These are phyloP conservation scores for Colletotrichum tanaceti DNA, from an alignment of 2,329 filamentous ascomycete species.

Conservation along the genomic window DNA sequence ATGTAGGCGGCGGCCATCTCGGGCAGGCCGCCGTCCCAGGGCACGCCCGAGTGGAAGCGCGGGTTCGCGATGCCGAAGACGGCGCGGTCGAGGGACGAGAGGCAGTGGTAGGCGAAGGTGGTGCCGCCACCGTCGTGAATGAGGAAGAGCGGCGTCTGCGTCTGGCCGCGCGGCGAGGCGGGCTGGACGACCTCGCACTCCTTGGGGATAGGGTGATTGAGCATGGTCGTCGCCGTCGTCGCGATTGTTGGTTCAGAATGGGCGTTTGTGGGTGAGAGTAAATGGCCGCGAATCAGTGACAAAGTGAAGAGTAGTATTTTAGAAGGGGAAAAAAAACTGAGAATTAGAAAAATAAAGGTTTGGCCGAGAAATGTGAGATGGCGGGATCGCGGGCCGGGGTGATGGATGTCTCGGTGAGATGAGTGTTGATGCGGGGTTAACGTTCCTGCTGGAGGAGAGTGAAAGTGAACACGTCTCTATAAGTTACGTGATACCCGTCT, in stretches of 20 bases:
- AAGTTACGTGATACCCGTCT: not conserved
- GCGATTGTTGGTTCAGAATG: too few relatives aligned
- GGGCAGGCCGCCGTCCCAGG: slow-evolving; percentile 63
- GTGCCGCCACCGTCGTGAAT: slow-evolving; percentile 73
- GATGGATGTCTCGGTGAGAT: not conserved
- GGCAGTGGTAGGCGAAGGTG: slow-evolving; percentile 66
- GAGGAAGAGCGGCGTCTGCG: slow-evolving; percentile 62
- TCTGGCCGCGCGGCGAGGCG: slow-evolving; percentile 25
- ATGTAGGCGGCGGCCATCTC: slow-evolving; percentile 67
- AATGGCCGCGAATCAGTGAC: not conserved
- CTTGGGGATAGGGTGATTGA: slow-evolving; percentile 12
- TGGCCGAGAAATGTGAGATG: not conserved
- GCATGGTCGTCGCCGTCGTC: not conserved
- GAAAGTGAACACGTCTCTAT: not conserved
- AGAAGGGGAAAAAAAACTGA: not conserved
- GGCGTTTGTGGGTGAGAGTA: not conserved
- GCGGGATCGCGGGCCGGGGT: slow-evolving; percentile 4
- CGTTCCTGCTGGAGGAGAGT: not conserved
- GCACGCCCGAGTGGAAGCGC: slow-evolving; percentile 58
- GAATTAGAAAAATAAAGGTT: not conserved
- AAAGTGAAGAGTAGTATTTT: not conserved
- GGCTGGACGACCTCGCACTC: slow-evolving; percentile 39
- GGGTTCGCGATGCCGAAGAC: slow-evolving; percentile 68
- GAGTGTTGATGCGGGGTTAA: not conserved
- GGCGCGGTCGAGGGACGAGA: slow-evolving; percentile 60